These are phyloP conservation scores for Lachnum nothofagi DNA, from an alignment of 2,329 filamentous ascomycete species.

Conservation along the genomic window DNA sequence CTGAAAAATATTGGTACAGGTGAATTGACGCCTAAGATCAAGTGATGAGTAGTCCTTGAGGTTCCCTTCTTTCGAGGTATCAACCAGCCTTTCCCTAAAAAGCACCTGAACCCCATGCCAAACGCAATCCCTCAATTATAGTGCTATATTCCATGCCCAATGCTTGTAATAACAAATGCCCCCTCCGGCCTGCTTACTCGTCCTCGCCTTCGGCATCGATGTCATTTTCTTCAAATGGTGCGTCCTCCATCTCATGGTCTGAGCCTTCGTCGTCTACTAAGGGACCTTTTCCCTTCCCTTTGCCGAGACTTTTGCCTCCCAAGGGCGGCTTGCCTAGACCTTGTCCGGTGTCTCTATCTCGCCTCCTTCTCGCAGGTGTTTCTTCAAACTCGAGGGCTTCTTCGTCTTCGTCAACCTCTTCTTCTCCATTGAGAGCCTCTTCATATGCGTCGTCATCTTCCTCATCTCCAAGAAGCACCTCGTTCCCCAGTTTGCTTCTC, in stretches of 20 bases:
- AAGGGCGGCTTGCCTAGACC: conserved; percentile 29
- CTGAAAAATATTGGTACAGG: conserved; percentile 1
- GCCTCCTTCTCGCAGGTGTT: conserved; percentile 20
- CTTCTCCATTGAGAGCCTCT: conserved; percentile 14
- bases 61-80: neutral
- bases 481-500: conserved; percentile 30
- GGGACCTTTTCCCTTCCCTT: conserved; percentile 18
- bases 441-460: conserved; percentile 22
- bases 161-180: neutral
- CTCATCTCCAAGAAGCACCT: conserved; percentile 30
- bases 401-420: conserved; percentile 20
- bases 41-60: neutral
- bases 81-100: neutral
- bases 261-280: conserved; percentile 17
- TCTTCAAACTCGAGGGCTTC: conserved; percentile 29
- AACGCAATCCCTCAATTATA: neutral
- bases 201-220: conserved; percentile 28
- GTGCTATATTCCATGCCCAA: neutral
- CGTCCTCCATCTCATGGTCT: conserved; percentile 34
- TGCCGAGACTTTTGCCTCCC: conserved; percentile 14
- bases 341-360: conserved; percentile 17
- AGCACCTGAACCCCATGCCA: neutral
- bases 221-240: conserved; percentile 14
- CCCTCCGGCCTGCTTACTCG: conserved; percentile 10
- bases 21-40: conserved; percentile 1